Base-by-base conservation (phyloP, 2,329 filamentous ascomycete genomes). In the Trichoderma sp. region DNA sequence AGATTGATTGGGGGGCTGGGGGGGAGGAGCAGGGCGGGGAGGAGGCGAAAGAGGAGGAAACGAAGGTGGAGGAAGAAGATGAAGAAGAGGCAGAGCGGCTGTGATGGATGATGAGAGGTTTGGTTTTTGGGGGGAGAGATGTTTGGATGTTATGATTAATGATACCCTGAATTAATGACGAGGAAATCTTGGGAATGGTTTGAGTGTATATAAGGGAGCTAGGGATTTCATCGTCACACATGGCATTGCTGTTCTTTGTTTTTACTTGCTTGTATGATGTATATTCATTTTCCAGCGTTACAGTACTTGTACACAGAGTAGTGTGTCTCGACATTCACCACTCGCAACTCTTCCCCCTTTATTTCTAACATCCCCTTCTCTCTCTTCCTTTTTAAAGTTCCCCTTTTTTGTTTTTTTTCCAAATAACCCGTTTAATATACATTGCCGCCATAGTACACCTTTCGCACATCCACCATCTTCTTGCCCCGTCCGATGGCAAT, bases 401-500 rank as follows among this genome's bases (percentile, higher is more conserved):
- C 15, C 62, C 64, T 12, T 47, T 4, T 62, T 43, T 26, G 32
- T 3, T 24, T 24, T 24, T 24, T 11, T 34, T 53, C 60, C 51
- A 47, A 64, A 43, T 32, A 43, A 21, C 24, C 56, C 51, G 68
- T 68, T 79, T 87, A 89, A 79, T 89, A 87, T 81, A 92, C 87
- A 82, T 87, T 87, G 51, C 94, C 94, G 67, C 93, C 94, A 83
- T 98, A 98, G 85, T 99, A 99, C 79, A 98, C 96, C 86, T 96
- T 98, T 77, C 96, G 87, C 75, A 95, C 93, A 85, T 99, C 96
- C 39, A 99, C 94, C 79, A 99, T 81, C 88, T 99, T 99, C 88
- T 93, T 95, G 73, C 96, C 95, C 75, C 95, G 86, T 67, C 94
- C 95, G 64, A 93, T 88, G 71, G 96, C 96, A 79, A 99, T 91